Evolutionary conservation across 2,329 filamentous ascomycete genomes (phyloP), one percentile per base, ranked within the genome.

Genomic region (Chaetothyriales sp.): DNA sequence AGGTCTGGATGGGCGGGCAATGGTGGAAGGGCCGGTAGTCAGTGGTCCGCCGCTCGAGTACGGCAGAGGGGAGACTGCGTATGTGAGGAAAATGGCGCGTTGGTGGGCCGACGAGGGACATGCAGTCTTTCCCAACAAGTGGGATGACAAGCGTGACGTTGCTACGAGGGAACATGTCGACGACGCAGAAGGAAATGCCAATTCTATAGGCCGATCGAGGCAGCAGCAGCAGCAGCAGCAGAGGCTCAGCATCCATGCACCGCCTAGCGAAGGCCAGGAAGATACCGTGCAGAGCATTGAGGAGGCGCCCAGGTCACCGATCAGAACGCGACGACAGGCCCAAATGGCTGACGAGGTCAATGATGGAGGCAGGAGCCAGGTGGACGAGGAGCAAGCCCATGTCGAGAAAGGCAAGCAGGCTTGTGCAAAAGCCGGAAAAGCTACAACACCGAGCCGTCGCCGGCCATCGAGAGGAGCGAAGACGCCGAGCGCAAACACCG

Each of bases 31-130:
- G 19, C 60, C 63, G 9, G 60, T 63, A 46, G 58, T 68, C 4
- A 61, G 63, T 45, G 69, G 66, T 0, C 66, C 67, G 4, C 69
- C 68, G 4, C 63, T 72, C 20, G 69, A 72, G 55, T 68, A 66
- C 50, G 64, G 62, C 40, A 52, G 56, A 1, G 64, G 68, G 47
- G 72, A 74, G 57, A 55, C 51, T 44, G 60, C 54, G 6, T 67
- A 65, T 49, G 68, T 64, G 6, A 59, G 62, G 40, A 60, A 61
- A 7, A 53, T 73, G 18, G 63, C 65, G 48, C 58, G 64, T 44
- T 74, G 72, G 72, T 74, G 71, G 55, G 51, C 51, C 5, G 62
- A 66, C 46, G 59, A 61, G 13, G 69, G 69, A 4, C 56, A 63
- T 18, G 56, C 58, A 43, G 18, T 37, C n/a, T 58, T 52, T 37